These are phyloP conservation scores for Trametes elegans DNA, from an alignment of 768 basidiomycete species.

Conservation along the genomic window DNA sequence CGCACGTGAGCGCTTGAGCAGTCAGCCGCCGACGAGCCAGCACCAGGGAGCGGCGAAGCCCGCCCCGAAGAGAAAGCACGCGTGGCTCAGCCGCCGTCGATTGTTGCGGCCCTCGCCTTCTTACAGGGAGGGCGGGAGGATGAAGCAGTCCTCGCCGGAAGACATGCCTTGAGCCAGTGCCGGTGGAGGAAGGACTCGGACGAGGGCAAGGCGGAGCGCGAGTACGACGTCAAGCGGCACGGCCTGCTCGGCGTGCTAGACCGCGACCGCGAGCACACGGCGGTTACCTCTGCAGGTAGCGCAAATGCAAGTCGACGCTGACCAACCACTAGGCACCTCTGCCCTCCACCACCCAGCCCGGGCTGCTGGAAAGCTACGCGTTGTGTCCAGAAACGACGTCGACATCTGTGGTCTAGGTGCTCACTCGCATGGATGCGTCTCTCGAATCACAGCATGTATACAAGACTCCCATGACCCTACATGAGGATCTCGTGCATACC, in stretches of 20 bases:
- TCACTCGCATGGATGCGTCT: no score
- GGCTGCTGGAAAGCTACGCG: no score
- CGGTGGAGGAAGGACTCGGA: slow-evolving; percentile 26
- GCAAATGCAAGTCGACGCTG: slow-evolving; percentile 11
- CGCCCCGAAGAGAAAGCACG: slow-evolving; percentile 64
- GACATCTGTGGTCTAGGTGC: no score
- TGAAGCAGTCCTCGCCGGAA: slow-evolving; percentile 20
- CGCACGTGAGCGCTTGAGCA: slow-evolving; percentile 49
- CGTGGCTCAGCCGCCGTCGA: slow-evolving; percentile 16
- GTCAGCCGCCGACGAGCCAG: slow-evolving; percentile 79
- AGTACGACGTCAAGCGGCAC: slow-evolving; percentile 13
- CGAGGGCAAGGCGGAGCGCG: slow-evolving; percentile 15
- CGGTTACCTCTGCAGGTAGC: slow-evolving; percentile 1
- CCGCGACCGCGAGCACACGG: slow-evolving; percentile 5
- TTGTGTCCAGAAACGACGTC: no score
- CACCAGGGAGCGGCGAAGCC: slow-evolving; percentile 72
- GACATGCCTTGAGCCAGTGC: slow-evolving; percentile 31
- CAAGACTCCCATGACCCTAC: no score
- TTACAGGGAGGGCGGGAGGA: slow-evolving; percentile 3
- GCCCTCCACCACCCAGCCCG: no score
- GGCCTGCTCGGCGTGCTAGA: slow-evolving; percentile 12
- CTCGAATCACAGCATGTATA: no score
- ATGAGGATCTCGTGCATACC: no score
- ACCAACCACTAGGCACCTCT: no score
- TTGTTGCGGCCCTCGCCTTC: not conserved